Conservation (phyloP, 2,329 filamentous ascomycete genomes). For the Aspergillus ruber region DNA sequence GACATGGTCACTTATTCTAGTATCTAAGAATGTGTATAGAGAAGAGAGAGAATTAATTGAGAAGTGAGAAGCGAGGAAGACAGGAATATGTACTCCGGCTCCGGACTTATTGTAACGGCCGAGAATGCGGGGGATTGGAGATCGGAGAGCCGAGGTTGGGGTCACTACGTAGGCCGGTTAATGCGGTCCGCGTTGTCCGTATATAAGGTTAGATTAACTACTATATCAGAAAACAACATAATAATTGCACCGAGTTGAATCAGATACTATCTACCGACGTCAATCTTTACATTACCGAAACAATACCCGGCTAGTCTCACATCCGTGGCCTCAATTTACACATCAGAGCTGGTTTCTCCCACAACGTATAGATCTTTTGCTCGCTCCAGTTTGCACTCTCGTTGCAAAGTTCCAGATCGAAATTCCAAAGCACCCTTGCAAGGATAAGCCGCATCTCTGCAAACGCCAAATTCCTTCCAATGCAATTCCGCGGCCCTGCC, state of each 20-base stretch:
- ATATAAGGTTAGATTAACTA: too few species aligned
- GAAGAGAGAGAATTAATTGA: background rate
- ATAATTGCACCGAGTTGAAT: too few species aligned
- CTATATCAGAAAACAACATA: too few species aligned
- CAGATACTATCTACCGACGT: too few species aligned
- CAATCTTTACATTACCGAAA: too few species aligned
- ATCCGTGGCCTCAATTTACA: background rate
- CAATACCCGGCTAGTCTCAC: too few species aligned
- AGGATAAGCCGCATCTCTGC: slow-evolving; percentile 46
- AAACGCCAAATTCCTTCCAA: slow-evolving; percentile 46
- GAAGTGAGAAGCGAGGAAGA: background rate
- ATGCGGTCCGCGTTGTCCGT: too few species aligned
- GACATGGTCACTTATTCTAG: slow-evolving; percentile 1
- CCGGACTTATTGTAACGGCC: too few species aligned
- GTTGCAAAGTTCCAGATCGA: slow-evolving; percentile 39
- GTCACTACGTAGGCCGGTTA: too few species aligned
- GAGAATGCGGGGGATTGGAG: slow-evolving; percentile 3
- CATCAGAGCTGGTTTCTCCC: slow-evolving; percentile 34
- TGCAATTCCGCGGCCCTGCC: slow-evolving; percentile 44
- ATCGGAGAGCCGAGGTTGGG: background rate
- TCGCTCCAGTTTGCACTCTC: slow-evolving; percentile 32
- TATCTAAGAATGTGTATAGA: slow-evolving; percentile 29
- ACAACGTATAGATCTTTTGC: slow-evolving; percentile 33
- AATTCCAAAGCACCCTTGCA: slow-evolving; percentile 43
- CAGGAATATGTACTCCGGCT: background rate